These are phyloP conservation scores for Comarum palustre DNA, from an alignment of 306 rosid species.

Conservation along the genomic window DNA sequence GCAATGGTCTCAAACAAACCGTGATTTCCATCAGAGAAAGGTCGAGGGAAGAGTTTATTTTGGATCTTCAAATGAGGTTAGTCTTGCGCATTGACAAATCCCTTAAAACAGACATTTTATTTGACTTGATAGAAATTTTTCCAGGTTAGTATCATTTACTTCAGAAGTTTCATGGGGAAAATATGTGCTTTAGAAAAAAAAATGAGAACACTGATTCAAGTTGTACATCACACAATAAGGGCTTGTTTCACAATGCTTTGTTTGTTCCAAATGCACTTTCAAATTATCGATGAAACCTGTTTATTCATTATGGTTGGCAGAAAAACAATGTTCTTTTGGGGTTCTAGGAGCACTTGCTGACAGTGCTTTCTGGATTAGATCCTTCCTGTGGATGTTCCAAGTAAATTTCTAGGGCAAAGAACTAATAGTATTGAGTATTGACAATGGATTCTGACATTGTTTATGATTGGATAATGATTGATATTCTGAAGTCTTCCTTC, in stretches of 20 bases:
- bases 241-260: neutral
- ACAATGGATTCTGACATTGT: neutral
- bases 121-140: neutral
- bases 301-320: neutral
- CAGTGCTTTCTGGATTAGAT: neutral
- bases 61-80: constrained; percentile 45
- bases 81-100: neutral
- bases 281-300: neutral
- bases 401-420: neutral
- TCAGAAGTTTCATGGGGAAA: neutral
- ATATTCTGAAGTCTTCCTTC: neutral
- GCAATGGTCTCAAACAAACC: constrained; percentile 29
- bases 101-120: neutral
- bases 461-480: neutral
- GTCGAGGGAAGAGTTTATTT: constrained; percentile 23
- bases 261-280: neutral
- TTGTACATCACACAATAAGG: neutral
- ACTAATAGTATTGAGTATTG: neutral
- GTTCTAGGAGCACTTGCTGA: neutral
- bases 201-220: neutral
- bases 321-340: neutral
- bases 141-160: neutral
- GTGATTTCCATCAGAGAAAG: constrained; percentile 20
- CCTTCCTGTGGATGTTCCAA: neutral
- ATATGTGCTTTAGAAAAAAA: neutral